A percentile compares a stretch with the other conserved stretches of the same genome.
Conservation (phyloP, 225 moss, liverwort and hornwort species). For the Marchantia polymorpha region DNA sequence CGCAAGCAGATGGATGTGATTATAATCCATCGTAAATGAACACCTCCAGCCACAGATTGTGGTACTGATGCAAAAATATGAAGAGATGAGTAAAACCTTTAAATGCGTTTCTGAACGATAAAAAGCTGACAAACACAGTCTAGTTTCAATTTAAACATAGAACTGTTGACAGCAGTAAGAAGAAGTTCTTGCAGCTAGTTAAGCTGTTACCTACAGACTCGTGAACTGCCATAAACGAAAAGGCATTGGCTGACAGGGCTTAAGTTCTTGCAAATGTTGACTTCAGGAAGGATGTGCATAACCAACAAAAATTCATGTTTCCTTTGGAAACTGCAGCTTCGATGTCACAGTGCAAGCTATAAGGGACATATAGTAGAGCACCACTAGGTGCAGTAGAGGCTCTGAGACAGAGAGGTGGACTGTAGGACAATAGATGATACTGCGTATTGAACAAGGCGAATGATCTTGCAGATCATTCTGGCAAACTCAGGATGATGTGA, state of each 20-base stretch:
- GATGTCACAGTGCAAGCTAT: neutral
- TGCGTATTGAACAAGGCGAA: neutral
- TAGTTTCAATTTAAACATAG: too few relatives aligned
- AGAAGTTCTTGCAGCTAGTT: neutral
- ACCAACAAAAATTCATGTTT: neutral
- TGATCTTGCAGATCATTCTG: neutral
- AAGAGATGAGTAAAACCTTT: neutral
- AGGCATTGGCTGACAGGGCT: neutral
- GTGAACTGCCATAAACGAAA: neutral
- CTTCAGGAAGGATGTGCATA: neutral
- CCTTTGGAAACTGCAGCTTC: too few relatives aligned
- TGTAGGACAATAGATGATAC: neutral
- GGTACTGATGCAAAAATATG: neutral
- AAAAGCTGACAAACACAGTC: neutral
- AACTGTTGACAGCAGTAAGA: neutral
- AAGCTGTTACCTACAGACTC: neutral
- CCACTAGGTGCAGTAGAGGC: neutral
- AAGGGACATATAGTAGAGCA: neutral
- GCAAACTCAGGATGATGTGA: neutral
- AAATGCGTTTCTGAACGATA: neutral
- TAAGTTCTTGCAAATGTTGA: too few relatives aligned
- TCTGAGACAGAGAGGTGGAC: neutral
- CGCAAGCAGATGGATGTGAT: constrained; percentile 31
- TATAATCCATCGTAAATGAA: neutral
- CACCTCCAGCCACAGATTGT: neutral